Evolutionary conservation across 176 grass and related monocot species (phyloP).

Genomic region (Cocos nucifera): DNA sequence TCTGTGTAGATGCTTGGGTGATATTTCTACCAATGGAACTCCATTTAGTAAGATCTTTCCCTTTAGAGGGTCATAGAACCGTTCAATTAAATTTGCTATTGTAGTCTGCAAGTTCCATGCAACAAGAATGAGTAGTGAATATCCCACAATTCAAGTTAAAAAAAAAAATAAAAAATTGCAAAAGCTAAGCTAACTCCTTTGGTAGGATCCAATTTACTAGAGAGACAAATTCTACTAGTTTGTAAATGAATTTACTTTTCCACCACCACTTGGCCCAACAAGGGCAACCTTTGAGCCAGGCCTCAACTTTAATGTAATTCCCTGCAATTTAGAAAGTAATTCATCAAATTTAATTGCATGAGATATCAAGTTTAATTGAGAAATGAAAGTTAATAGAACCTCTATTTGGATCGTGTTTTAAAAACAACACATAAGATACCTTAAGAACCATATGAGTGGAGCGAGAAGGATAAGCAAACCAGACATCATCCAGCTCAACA

Average conservation of each 20-base stretch:
- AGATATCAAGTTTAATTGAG: no score
- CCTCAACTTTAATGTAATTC: constrained; percentile 83
- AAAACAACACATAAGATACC: constrained; percentile 26
- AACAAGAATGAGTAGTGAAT: constrained; percentile 1
- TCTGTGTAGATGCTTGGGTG: constrained; percentile 68
- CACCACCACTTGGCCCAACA: constrained; percentile 95
- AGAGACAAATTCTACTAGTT: not conserved
- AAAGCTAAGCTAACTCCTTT: not conserved
- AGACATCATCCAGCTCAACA: constrained; percentile 91
- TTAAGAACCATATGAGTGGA: constrained; percentile 97
- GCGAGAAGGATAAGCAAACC: constrained; percentile 97
- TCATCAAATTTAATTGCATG: no score
- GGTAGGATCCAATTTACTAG: not conserved
- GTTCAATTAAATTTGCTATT: constrained; percentile 97
- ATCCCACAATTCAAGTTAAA: not conserved
- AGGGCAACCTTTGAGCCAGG: constrained; percentile 92
- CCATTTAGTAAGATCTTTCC: constrained; percentile 79
- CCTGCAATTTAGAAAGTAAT: constrained; percentile 32
- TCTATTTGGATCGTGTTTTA: no score
- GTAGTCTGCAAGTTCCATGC: constrained; percentile 59
- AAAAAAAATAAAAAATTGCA: not conserved
- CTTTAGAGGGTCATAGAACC: constrained; percentile 95
- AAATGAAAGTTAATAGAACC: no score
- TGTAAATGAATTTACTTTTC: constrained; percentile 45
- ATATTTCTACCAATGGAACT: constrained; percentile 77